Percentiles rank a stretch among this genome's conserved stretches.
These are phyloP conservation scores for Parafenestella ontariensis DNA, from an alignment of 2,329 filamentous ascomycete species.

Conservation along the genomic window DNA sequence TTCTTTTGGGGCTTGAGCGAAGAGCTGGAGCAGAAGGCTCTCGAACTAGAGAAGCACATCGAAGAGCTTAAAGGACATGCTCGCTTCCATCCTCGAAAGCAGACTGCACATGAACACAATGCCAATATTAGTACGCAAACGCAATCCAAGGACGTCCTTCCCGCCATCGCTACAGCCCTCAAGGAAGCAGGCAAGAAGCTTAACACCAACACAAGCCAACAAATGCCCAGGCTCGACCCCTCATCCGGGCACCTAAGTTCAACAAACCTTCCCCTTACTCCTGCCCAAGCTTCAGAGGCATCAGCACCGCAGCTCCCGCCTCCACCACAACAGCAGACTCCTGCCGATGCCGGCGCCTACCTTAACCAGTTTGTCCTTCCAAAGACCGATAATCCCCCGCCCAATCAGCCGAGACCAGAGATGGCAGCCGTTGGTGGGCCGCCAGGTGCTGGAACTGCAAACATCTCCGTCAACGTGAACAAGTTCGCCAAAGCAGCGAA, in stretches of 20 bases:
- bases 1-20: slow-evolving; percentile 74
- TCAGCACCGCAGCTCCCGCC: slow-evolving; percentile 20
- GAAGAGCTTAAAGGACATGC: slow-evolving; percentile 37
- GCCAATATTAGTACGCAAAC: slow-evolving; percentile 21
- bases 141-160: slow-evolving; percentile 40
- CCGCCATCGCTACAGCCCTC: slow-evolving; percentile 45
- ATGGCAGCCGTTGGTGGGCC: slow-evolving; percentile 46
- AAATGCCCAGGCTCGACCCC: slow-evolving; percentile 35
- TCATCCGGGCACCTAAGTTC: slow-evolving; percentile 29
- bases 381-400: slow-evolving; percentile 42
- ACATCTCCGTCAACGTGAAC: slow-evolving; percentile 38
- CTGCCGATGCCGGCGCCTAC: slow-evolving; percentile 43
- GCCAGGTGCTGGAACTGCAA: slow-evolving; percentile 39
- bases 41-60: slow-evolving; percentile 68
- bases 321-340: slow-evolving; percentile 37
- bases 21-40: slow-evolving; percentile 73
- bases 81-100: slow-evolving; percentile 41
- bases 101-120: slow-evolving; percentile 14
- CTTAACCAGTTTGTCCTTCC: slow-evolving; percentile 48
- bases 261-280: slow-evolving; percentile 31
- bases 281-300: slow-evolving; percentile 29
- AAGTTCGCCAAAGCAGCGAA: slow-evolving; percentile 45
- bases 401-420: slow-evolving; percentile 41
- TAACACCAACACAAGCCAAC: slow-evolving; percentile 31
- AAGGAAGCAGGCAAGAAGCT: slow-evolving; percentile 47